Percentiles rank a stretch among this genome's conserved stretches.
These are phyloP conservation scores for Jatropha podagrica DNA, from an alignment of 441 rosid species.

Conservation along the genomic window DNA sequence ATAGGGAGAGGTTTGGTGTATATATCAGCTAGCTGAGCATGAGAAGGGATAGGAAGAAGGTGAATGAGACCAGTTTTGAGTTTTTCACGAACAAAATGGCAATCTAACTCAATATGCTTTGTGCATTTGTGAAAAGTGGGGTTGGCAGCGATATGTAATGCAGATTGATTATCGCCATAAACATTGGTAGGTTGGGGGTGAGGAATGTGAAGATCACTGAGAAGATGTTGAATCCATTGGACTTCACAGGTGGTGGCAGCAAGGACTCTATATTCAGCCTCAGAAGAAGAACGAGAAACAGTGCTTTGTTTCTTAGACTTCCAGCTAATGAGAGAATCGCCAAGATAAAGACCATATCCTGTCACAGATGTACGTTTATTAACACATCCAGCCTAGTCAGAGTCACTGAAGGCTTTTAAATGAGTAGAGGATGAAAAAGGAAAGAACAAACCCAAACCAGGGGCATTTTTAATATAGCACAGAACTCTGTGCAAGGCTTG, in stretches of 20 bases:
- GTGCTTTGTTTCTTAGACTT: background rate
- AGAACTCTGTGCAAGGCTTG: background rate
- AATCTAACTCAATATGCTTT: too few species aligned
- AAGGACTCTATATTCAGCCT: background rate
- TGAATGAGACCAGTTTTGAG: background rate
- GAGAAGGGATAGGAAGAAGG: background rate
- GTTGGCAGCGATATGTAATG: too few species aligned
- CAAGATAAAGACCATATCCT: background rate
- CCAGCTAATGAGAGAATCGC: background rate
- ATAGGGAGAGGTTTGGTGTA: too few species aligned
- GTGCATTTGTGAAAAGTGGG: too few species aligned
- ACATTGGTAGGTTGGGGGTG: too few species aligned
- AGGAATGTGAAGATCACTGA: too few species aligned
- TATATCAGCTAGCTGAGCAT: too few species aligned
- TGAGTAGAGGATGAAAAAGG: background rate
- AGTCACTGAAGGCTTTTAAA: background rate
- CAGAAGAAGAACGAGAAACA: background rate
- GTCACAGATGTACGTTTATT: too few species aligned
- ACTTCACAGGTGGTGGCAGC: background rate
- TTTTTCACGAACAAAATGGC: too few species aligned
- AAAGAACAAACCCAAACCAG: background rate
- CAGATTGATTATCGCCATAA: too few species aligned
- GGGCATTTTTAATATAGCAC: background rate
- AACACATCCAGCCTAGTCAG: background rate
- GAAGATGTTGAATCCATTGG: background rate